Percentiles rank a stretch among this genome's conserved stretches.
Conservation (phyloP, 2,329 filamentous ascomycete genomes). For the Paecilomyces fulvus region DNA sequence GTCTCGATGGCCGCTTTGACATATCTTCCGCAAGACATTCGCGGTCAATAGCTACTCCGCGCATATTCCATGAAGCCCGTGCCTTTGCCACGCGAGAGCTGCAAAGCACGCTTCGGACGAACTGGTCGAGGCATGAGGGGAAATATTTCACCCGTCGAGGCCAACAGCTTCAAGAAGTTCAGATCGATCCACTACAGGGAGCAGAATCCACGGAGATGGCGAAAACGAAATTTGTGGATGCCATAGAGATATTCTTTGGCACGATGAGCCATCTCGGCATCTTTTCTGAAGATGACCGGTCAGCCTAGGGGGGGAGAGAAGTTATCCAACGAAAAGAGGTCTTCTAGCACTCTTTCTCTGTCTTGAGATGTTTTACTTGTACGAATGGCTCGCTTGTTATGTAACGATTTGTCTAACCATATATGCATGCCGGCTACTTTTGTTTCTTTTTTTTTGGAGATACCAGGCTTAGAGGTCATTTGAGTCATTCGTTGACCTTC, state of each 20-base stretch:
- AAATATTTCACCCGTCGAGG: constrained; percentile 42
- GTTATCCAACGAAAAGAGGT: no score
- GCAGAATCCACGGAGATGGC: constrained; percentile 12
- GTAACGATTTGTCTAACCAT: neutral
- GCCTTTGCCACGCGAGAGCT: constrained; percentile 35
- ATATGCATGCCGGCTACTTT: neutral
- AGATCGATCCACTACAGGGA: constrained; percentile 22
- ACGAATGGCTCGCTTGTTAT: neutral
- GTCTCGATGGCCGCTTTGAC: neutral
- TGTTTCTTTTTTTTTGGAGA: neutral
- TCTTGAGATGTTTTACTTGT: no score
- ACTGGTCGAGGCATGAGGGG: constrained; percentile 39
- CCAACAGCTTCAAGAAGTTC: constrained; percentile 37
- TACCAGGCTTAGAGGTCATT: neutral
- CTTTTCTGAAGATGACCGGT: constrained; percentile 5
- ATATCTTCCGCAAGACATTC: constrained; percentile 1
- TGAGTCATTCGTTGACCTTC: neutral
- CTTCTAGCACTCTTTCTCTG: no score
- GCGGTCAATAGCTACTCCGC: constrained; percentile 3
- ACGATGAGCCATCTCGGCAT: constrained; percentile 10
- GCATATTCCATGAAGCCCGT: constrained; percentile 17
- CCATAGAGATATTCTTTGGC: constrained; percentile 13
- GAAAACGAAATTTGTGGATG: constrained; percentile 15
- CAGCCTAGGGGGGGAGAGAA: no score
- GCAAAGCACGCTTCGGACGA: constrained; percentile 32